Conservation (phyloP, 2,329 filamentous ascomycete species). For the Aspergillus ochraceus region DNA sequence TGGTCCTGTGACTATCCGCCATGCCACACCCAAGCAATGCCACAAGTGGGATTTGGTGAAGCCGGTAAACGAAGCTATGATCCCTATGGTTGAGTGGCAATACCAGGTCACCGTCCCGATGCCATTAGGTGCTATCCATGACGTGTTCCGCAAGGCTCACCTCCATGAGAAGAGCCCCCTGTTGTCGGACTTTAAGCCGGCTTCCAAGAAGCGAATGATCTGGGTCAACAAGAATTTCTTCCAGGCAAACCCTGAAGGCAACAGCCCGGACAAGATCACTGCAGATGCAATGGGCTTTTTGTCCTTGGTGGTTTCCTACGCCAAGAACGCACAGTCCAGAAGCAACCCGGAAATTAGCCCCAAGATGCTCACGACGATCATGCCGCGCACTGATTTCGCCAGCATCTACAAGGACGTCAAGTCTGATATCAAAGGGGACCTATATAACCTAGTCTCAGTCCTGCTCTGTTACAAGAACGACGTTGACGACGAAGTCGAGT, state of each 20-base stretch:
- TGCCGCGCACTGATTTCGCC: neutral
- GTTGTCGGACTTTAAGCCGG: neutral
- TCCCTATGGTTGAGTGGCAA: neutral
- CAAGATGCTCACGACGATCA: neutral
- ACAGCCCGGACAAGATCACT: neutral
- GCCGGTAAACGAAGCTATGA: neutral
- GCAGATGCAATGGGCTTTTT: neutral
- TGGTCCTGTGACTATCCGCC: neutral
- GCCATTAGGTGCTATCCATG: neutral
- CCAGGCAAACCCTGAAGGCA: neutral
- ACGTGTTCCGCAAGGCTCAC: neutral
- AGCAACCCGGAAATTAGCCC: neutral
- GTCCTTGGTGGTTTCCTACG: neutral
- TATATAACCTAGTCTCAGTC: neutral
- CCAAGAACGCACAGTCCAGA: neutral
- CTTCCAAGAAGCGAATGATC: neutral
- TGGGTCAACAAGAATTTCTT: neutral
- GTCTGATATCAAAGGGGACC: neutral
- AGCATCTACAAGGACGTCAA: neutral
- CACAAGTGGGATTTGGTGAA: neutral
- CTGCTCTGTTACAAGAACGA: neutral
- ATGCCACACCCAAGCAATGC: neutral
- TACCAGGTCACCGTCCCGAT: neutral
- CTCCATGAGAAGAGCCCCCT: neutral
- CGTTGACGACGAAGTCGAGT: neutral